Evolutionary conservation across 495 filamentous ascomycete species (phyloP), one percentile per base, ranked within the genome.

Genomic region (Trichoderma erinaceum): DNA sequence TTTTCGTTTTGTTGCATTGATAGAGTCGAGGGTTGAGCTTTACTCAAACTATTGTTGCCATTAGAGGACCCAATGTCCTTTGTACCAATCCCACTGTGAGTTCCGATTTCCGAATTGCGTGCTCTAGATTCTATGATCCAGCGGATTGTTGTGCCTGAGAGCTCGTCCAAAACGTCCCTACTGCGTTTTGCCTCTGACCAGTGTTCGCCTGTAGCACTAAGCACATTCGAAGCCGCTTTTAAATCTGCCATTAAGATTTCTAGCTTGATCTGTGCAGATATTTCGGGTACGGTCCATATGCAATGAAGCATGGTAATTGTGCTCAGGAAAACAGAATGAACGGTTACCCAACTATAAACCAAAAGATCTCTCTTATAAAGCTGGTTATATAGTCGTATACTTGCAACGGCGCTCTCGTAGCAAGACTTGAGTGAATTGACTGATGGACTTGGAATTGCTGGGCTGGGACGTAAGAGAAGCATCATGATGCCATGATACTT

Each of bases 121-220:
- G 43, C 43, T 44, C 43, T 44, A 44, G 43, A 44, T 44, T 44
- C 43, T 44, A 44, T 65, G 18, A 82, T 69, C 44, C 78, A 73
- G 41, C 78, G 78, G 15, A 81, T 71, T 4, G 78, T 81, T 10
- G 74, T 74, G 21, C 72, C 69, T 0, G 77, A 79, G 63, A 82
- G 61, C 41, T 82, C 76, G 41, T 80, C 76, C 35, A 82, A 73
- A 25, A 79, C 78, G 65, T 83, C 80, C 8, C 81, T 73, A 1
- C 79, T 79, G 43, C 79, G 67, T 63, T 76, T 77, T 13, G 81
- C 80, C 66, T 80, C 79, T 5, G 72, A 68, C 79, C 80, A 83
- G 69, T 82, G 75, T 35, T 83, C 80, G 12, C 79, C 81, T 23
- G 81, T 78, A 27, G 79, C 79, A 69, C 80, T 81, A 15, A 83